A percentile compares a stretch with the other conserved stretches of the same genome.
Conservation (phyloP, 2,329 filamentous ascomycete genomes). For the Colletotrichum tropicale region DNA sequence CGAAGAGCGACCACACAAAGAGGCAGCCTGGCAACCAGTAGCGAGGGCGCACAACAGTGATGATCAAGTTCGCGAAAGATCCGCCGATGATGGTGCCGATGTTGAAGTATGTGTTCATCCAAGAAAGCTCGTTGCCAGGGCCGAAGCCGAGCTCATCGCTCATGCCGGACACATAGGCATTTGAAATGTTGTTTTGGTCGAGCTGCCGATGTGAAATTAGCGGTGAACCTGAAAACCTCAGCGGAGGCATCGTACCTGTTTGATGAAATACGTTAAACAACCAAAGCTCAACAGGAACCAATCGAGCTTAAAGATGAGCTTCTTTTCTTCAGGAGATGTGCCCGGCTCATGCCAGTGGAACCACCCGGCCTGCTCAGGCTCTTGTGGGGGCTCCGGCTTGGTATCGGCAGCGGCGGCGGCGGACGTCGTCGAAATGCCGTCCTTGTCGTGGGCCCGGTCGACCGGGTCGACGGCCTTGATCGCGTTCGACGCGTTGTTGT, state of each 20-base stretch:
- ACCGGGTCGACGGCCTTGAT: neutral
- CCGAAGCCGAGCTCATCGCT: constrained; percentile 48
- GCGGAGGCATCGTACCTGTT: constrained; percentile 26
- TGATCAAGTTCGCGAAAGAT: constrained; percentile 46
- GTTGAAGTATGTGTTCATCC: constrained; percentile 51
- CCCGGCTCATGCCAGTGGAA: constrained; percentile 47
- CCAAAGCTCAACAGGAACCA: constrained; percentile 46
- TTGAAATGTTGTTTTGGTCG: constrained; percentile 50
- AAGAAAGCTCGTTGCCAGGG: constrained; percentile 43
- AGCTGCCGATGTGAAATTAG: constrained; percentile 26
- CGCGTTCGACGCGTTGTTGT: constrained; percentile 1
- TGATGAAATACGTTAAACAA: constrained; percentile 52
- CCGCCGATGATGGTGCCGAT: constrained; percentile 51
- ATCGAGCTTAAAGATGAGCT: constrained; percentile 53
- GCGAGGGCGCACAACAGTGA: constrained; percentile 46
- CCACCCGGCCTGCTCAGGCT: constrained; percentile 25
- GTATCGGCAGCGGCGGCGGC: neutral
- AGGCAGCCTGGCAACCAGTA: constrained; percentile 44
- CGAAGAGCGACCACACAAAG: constrained; percentile 41
- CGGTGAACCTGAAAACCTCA: too few species aligned
- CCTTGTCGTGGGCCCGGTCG: neutral
- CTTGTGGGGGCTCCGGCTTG: constrained; percentile 18
- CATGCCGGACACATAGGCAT: constrained; percentile 55
- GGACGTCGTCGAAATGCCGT: constrained; percentile 1
- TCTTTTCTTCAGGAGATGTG: constrained; percentile 44